Base-by-base conservation (phyloP, 371 early-diverging fungal genomes). In the Sporodiniella umbellata region DNA sequence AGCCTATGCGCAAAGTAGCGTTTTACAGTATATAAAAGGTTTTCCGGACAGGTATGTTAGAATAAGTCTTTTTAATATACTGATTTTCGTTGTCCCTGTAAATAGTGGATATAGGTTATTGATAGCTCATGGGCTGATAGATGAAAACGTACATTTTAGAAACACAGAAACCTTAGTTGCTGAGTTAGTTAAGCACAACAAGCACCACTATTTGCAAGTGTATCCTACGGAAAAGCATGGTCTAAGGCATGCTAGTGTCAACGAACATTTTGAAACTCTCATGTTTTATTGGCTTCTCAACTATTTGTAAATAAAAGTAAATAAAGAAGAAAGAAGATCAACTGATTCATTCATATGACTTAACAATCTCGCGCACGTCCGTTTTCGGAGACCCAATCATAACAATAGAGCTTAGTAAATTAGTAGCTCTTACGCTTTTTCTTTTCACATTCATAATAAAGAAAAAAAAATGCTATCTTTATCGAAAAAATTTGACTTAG, bases 71-170 rank as follows among this genome's bases (percentile, higher is more conserved):
- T 11, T 14, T 2, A 30, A 11, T 33, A 31, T 1, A 31, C 2
- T 31, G 10, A 23, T 24, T 10, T 11, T 48, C 43, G 10, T 15
- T 30, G 17, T 21, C 51, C 11, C 31, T 10, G 14, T 45, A 7
- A 8, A 8, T 60, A 79, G 83, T 33, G 83, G 80, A 18, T 79
- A 85, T 54, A 76, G 90, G 1, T 57, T 92, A 15, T 47, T 92
- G 25, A 68, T 92, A 42, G 88, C 79, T 0, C 92, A 92, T 58
- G 92, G 92, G 0, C 60, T 84, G 37, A 83, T 85, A 49, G 92
- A 92, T 61, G 90, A 92, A 57, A 92, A 92, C 62, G 92, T 92
- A 2, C 90, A 90, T 61, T 84, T 85, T 46, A 73, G 68, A 39
- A 79, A 90, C 61, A 81, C 87, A 0, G 81, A 86, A 42, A 19